Percentiles rank a stretch among this genome's conserved stretches.
These are phyloP conservation scores for Eimeria acervulina DNA, from an alignment of 169 alveolate species.

Conservation along the genomic window DNA sequence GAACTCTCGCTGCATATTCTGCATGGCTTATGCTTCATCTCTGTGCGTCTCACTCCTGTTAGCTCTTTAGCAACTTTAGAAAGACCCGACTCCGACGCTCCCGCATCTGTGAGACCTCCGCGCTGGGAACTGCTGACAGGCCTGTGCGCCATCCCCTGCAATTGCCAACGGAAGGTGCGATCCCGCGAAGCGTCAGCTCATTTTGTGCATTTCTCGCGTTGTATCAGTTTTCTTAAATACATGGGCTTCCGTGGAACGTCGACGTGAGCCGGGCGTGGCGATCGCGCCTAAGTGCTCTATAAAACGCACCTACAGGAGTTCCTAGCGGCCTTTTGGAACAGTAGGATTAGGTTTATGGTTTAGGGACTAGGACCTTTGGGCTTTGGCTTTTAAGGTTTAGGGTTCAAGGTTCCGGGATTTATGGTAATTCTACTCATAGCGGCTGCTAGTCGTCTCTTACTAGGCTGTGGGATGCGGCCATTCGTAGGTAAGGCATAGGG, in stretches of 20 bases:
- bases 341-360: background rate
- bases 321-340: background rate
- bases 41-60: background rate
- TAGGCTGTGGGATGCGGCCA: background rate
- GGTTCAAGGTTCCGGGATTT: no score
- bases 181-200: background rate
- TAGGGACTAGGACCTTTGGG: no score
- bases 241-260: background rate
- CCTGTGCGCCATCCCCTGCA: slow-evolving; percentile 24
- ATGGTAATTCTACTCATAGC: no score
- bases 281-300: background rate
- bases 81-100: background rate
- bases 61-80: background rate
- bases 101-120: background rate
- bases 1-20: background rate
- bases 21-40: background rate
- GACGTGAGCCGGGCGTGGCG: no score
- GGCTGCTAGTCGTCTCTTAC: background rate
- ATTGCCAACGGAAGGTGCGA: background rate
- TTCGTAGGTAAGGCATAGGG: background rate
- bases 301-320: background rate
- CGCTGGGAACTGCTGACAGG: background rate
- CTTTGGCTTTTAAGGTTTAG: no score
- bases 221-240: background rate
- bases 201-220: background rate